Evolutionary conservation across 208 protist genomes (phyloP), one percentile per base, ranked within the genome.

Genomic region (Wallacemonas sp.): DNA sequence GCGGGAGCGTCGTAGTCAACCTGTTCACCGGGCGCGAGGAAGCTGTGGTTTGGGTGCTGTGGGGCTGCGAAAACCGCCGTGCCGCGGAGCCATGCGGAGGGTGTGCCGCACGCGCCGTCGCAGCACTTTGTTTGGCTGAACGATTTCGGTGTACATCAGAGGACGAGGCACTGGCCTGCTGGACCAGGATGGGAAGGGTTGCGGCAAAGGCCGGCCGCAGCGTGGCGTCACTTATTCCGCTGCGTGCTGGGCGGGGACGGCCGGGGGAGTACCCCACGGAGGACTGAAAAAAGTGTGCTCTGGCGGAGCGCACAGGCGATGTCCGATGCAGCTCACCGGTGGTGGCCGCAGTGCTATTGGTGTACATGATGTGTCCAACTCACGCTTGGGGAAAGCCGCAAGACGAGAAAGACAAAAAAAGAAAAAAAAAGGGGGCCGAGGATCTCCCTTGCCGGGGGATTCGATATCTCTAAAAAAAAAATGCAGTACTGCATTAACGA

Each of bases 381-480:
- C n/a, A n/a, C n/a, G n/a, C n/a, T n/a, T n/a, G n/a, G n/a, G n/a
- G n/a, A n/a, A n/a, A n/a, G n/a, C n/a, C n/a, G n/a, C n/a, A n/a
- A n/a, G n/a, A n/a, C n/a, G 44, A 22, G 5, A n/a, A 6, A 19
- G 9, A 49, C 3, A 51, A 46, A 51, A 61, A 47, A 62, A 53
- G 30, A 49, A 62, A 70, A 34, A 62, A 26, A 62, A 41, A 41
- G 14, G 14, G 14, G 14, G 9, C 14, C n/a, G n/a, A n/a, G n/a
- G n/a, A n/a, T n/a, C n/a, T n/a, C n/a, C n/a, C n/a, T n/a, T n/a
- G n/a, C n/a, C n/a, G n/a, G n/a, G n/a, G n/a, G n/a, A n/a, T n/a
- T n/a, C n/a, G n/a, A n/a, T n/a, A n/a, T n/a, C n/a, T n/a, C n/a
- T n/a, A n/a, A n/a, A n/a, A n/a, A n/a, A 41, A 41, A 41, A 14